Evolutionary conservation across 2,329 filamentous ascomycete species (phyloP), one percentile per base, ranked within the genome.

Genomic region (Fusarium torulosum): DNA sequence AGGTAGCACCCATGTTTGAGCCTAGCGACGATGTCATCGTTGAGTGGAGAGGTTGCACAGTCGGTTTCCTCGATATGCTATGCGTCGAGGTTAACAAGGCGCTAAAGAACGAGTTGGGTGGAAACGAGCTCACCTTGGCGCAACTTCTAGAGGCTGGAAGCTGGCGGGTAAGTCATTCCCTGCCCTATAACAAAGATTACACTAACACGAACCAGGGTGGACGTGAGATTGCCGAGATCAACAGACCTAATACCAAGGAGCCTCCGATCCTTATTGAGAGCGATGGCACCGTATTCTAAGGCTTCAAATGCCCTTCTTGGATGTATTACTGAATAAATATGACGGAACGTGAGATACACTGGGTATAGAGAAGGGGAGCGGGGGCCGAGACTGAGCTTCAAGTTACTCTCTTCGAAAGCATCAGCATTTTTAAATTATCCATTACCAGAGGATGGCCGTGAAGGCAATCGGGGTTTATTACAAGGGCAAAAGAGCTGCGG

Each of bases 211-310:
- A 54, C n/a, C 59, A 87, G 94, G 95, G 95, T 73, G 96, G 96
- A 61, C 90, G 96, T 75, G 96, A 98, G 81, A 91, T 98, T 77
- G 96, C 96, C 66, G 95, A 97, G 81, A 93, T 97, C 68, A 95
- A 93, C 72, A 87, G 96, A 71, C 96, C 96, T 21, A 98, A 97
- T 75, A 98, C 96, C 52, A 97, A 96, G 81, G 93, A 97, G 77
- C 93, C 95, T 31, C 96, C 96, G 6, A 98, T 99, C 75, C 90
- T 97, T 81, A 97, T 98, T 73, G 87, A 97, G 71, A 97, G 93
- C 69, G 96, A 99, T 78, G 96, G 96, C 65, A 98, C 96, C 23
- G 93, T 99, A 69, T 98, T 99, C 78, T 97, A 88, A 77, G 59
- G 52, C 46, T 64, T 60, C 25, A n/a, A 37, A 44, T 54, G 38